phyloP scores from a whole-genome alignment of 345 rosid species.

The Anacardium occidentale region DNA sequence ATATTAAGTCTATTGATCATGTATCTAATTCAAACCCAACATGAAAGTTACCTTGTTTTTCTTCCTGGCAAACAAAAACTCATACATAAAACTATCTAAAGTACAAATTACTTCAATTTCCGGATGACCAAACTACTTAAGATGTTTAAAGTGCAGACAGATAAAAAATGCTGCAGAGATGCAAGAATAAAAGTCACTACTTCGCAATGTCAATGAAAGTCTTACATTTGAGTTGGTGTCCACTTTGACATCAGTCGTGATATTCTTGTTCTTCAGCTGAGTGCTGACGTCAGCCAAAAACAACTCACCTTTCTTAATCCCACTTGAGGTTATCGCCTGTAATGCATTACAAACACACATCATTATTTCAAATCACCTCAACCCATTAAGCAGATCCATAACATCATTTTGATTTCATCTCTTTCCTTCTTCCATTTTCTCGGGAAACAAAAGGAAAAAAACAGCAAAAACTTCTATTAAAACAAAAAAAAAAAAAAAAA shows the following conservation, averaged over 20 bases:
- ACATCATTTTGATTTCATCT: neutral
- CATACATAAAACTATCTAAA: neutral
- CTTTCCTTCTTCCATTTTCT: neutral
- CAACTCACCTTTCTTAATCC: slow-evolving; percentile 70
- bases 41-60: neutral
- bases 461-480: neutral
- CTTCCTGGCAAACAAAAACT: neutral
- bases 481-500: slow-evolving; percentile 7
- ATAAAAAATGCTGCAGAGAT: neutral
- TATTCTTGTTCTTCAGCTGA: slow-evolving; percentile 84
- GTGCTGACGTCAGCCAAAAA: slow-evolving; percentile 78
- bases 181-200: too few species aligned
- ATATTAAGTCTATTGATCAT: too few species aligned
- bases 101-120: neutral
- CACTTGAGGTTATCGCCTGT: slow-evolving; percentile 76
- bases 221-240: slow-evolving; percentile 80
- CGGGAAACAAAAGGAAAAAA: neutral
- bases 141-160: neutral
- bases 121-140: neutral
- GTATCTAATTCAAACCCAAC: neutral
- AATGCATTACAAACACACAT: neutral
- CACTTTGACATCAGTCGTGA: slow-evolving; percentile 86
- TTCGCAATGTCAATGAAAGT: neutral
- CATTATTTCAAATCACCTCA: neutral
- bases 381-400: too few species aligned